Evolutionary conservation across 2,329 filamentous ascomycete species (phyloP), one percentile per base, ranked within the genome.

Genomic region (Alternaria gansuensis): DNA sequence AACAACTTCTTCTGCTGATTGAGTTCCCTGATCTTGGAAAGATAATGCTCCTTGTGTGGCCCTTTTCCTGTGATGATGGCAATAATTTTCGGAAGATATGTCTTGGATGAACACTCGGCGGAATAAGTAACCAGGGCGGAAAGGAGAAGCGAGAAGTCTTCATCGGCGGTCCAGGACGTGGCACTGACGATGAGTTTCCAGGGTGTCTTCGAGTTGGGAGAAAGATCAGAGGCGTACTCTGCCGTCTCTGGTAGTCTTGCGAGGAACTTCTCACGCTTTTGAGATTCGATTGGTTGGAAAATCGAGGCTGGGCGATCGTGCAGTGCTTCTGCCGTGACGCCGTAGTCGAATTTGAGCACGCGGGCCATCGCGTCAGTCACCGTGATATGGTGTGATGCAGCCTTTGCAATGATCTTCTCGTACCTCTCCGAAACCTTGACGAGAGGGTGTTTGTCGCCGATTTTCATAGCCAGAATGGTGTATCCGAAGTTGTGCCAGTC

Each of bases 401-500:
- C 81, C 29, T 85, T 85, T 48, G 91, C 90, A 39, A 96, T 86
- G 13, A 84, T 75, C 36, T 82, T 85, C 78, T 99, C 95, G 73
- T 97, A 97, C 72, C 83, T 83, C 63, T 87, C 88, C 24, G 94
- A 91, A 8, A 96, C 74, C 28, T 80, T 83, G 8, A 97, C 92
- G n/a, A 97, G 84, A 0, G 89, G 90, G 72, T 96, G 91, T 5
- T 74, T 77, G 2, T 79, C 64, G 0, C 87, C 86, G 1, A 90
- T 80, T 62, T 88, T 89, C 48, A 90, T 77, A 2, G 85, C 90
- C 3, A 99, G 86, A 68, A 99, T 96, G 8, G 92, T 94, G 83
- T 94, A 97, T 67, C 94, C 95, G 78, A 97, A 98, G 79, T 99
- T 99, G 82, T 99, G 95, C 95, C 95, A 99, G 81, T 99, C 95